Percentiles rank a stretch among this genome's conserved stretches.
Conservation (phyloP, 352 stramenopile genomes). For the Globisporangium yorkense region DNA sequence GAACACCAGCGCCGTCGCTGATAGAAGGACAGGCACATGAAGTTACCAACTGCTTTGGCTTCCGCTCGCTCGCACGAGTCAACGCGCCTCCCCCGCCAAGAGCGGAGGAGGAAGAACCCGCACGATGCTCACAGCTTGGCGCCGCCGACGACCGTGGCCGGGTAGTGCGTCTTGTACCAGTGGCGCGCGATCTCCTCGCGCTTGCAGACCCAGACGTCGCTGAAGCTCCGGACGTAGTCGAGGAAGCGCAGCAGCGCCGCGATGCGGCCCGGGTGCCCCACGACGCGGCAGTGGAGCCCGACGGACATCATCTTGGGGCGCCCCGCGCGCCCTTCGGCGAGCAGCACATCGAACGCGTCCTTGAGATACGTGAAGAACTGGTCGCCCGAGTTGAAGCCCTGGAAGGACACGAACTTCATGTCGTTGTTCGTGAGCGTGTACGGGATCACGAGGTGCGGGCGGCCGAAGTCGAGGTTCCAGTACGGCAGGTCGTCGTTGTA, state of each 20-base stretch:
- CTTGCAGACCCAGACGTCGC: constrained; percentile 90
- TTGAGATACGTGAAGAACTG: constrained; percentile 95
- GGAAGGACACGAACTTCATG: constrained; percentile 92
- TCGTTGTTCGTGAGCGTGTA: constrained; percentile 96
- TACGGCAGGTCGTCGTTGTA: constrained; percentile 96
- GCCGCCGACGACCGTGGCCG: constrained; percentile 11
- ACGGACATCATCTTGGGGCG: constrained; percentile 95
- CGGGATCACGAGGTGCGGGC: constrained; percentile 93
- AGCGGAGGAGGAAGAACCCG: too few species aligned
- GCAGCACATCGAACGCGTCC: constrained; percentile 79
- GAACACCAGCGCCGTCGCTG: not conserved
- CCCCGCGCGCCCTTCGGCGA: constrained; percentile 86
- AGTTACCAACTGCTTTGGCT: not conserved
- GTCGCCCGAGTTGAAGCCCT: constrained; percentile 90
- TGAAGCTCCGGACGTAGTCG: constrained; percentile 88
- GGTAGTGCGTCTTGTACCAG: constrained; percentile 91
- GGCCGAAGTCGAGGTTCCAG: constrained; percentile 87
- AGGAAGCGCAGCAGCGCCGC: constrained; percentile 91
- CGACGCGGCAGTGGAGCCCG: constrained; percentile 90
- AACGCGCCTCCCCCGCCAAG: too few species aligned
- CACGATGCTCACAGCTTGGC: constrained; percentile 44
- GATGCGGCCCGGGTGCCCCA: constrained; percentile 86
- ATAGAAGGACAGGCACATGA: not conserved
- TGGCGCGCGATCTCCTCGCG: constrained; percentile 93
- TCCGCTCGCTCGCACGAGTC: too few species aligned